Base-by-base conservation (phyloP, 805 yeast species). In the Yarrowia keelungensis region DNA sequence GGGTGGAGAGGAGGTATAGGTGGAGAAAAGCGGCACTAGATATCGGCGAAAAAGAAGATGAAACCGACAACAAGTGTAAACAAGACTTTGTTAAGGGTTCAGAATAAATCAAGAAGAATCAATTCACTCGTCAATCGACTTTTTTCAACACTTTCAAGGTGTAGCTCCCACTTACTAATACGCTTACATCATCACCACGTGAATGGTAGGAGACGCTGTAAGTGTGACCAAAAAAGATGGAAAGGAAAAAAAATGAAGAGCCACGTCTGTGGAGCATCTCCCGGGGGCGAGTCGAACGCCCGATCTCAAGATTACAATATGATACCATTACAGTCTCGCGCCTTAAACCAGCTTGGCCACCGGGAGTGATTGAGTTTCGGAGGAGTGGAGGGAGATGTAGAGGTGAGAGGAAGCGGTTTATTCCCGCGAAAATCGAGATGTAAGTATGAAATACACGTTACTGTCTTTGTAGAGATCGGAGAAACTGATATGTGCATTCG, bases 271-370 rank as follows among this genome's bases (percentile, higher is more conserved):
- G n/a, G 41, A 5, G 2, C 47, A 47, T 62, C 67, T 62, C 67
- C 67, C 67, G 67, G 67, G 67, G 67, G 67, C 56, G 67, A 62
- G 67, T 62, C 67, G 67, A 62, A 62, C 67, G 56, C 67, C 67
- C 67, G 67, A 62, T 62, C 67, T 62, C 67, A 62, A 62, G 67
- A 62, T 62, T 22, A 46, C 67, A 62, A 62, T 19, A 26, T 62
- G 47, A n/a, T 62, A 16, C 67, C 67, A 47, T 62, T 62, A 62
- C 67, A 62, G 67, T 62, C 67, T 62, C 67, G 67, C 67, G 67
- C 67, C 67, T 62, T 62, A 62, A 62, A 62, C 67, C 67, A 62
- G 56, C 67, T 62, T 47, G 67, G 67, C 67, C 67, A 62, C 67
- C 67, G 67, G 67, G 67, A 62, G 66, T 14, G 45, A 19, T 45